Conservation (phyloP, 148 eudicot species). For the Suaeda aralocaspica region DNA sequence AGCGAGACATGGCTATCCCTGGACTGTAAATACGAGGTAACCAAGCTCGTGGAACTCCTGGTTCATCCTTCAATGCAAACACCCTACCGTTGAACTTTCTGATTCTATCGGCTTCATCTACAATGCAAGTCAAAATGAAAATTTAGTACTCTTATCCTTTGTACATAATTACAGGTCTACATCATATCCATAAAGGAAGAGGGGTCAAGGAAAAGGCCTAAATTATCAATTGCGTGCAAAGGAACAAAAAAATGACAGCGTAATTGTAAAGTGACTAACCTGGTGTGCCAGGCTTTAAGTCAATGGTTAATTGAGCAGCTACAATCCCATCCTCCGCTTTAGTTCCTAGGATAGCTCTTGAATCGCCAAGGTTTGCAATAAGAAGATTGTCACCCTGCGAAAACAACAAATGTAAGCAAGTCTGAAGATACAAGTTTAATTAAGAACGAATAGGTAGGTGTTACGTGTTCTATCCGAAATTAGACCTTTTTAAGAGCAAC, state of each 20-base stretch:
- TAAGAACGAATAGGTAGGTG: too few relatives aligned
- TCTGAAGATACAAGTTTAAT: too few relatives aligned
- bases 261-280: too few relatives aligned
- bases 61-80: constrained; percentile 71
- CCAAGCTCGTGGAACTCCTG: constrained; percentile 81
- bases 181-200: too few relatives aligned
- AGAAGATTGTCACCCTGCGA: constrained; percentile 69
- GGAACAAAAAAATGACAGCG: too few relatives aligned
- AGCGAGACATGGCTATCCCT: constrained; percentile 92
- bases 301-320: constrained; percentile 68
- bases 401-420: background rate
- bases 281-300: constrained; percentile 83
- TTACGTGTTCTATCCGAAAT: background rate
- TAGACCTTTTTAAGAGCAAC: constrained; percentile 28
- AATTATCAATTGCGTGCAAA: too few relatives aligned
- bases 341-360: constrained; percentile 83
- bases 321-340: constrained; percentile 46
- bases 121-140: constrained; percentile 8
- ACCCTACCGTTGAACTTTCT: constrained; percentile 70
- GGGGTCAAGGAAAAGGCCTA: too few relatives aligned
- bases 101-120: constrained; percentile 80
- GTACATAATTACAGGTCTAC: too few relatives aligned
- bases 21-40: constrained; percentile 67
- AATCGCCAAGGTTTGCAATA: constrained; percentile 91
- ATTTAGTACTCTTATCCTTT: background rate